Evolutionary conservation across 345 rosid genomes (phyloP).

Genomic region (Populus ilicifolia): DNA sequence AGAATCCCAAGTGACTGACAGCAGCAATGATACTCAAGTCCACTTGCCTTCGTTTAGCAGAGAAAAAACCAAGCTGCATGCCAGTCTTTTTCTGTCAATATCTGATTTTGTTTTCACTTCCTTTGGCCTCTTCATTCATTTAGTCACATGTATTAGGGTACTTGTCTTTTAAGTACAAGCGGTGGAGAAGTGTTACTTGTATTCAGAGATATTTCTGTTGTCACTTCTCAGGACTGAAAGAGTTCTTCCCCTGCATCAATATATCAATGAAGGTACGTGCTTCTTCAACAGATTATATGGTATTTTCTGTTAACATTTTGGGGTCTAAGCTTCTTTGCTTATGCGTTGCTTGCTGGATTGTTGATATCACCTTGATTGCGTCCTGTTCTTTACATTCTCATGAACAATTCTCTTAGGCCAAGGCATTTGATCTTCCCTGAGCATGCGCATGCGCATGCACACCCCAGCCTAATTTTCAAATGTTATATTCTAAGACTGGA

Average conservation of each 20-base stretch:
- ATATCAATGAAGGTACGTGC: not conserved
- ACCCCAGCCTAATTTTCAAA: not conserved
- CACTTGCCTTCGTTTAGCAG: slow-evolving; percentile 30
- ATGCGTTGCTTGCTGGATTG: not conserved
- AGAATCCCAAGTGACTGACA: slow-evolving; percentile 12
- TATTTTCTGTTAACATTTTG: not conserved
- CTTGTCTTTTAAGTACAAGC: not conserved
- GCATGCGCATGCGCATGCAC: not conserved
- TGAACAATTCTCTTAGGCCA: not conserved
- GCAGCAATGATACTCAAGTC: slow-evolving; percentile 16
- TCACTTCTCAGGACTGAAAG: not conserved
- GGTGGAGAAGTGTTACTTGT: too few relatives aligned
- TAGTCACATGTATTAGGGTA: slow-evolving; percentile 8
- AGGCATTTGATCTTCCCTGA: not conserved
- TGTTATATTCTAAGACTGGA: not conserved
- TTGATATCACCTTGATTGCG: not conserved
- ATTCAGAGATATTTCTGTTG: not conserved
- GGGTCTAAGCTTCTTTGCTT: not conserved
- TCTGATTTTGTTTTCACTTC: slow-evolving; percentile 13
- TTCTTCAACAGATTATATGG: not conserved
- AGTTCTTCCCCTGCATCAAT: not conserved
- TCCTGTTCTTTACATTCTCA: not conserved
- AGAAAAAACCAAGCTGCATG: slow-evolving; percentile 20
- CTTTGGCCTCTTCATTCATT: slow-evolving; percentile 14
- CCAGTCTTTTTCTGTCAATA: slow-evolving; percentile 32